Evolutionary conservation across 2,329 filamentous ascomycete genomes (phyloP).

Genomic region (Aspergillus alliaceus): DNA sequence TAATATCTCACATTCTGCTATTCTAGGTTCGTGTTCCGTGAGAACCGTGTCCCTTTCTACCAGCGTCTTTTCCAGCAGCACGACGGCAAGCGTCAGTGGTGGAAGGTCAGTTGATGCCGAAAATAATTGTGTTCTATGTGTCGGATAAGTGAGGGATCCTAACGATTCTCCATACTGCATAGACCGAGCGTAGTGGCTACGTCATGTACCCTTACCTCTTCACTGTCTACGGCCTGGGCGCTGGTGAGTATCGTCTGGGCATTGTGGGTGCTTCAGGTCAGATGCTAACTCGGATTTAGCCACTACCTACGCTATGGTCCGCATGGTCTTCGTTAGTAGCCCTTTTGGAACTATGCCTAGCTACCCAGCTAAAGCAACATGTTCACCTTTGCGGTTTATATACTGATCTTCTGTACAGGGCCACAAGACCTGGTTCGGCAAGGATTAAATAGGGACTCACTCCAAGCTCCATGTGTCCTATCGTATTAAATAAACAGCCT

Average conservation of each 20-base stretch:
- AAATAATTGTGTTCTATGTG: not conserved
- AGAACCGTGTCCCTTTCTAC: conserved; percentile 68
- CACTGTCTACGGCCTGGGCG: conserved; percentile 49
- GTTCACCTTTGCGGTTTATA: not conserved
- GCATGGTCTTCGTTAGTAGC: conserved; percentile 44
- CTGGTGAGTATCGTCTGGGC: conserved; percentile 41
- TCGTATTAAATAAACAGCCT: conserved; percentile 14
- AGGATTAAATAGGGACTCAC: conserved; percentile 28
- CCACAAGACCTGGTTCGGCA: conserved; percentile 63
- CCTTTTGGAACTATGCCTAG: not conserved
- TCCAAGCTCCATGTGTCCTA: conserved; percentile 7
- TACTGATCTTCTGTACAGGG: conserved; percentile 44
- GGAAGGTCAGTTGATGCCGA: conserved; percentile 57
- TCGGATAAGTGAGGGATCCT: not conserved
- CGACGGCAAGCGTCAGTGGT: conserved; percentile 67
- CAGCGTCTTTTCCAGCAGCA: conserved; percentile 66
- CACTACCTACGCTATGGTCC: conserved; percentile 45
- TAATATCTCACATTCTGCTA: conserved; percentile 15
- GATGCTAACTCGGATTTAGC: conserved; percentile 23
- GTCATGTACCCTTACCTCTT: conserved; percentile 63
- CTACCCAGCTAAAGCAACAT: not conserved
- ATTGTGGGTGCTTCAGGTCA: conserved; percentile 1
- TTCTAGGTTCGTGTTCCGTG: conserved; percentile 57
- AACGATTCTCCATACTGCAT: conserved; percentile 1
- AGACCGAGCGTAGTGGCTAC: conserved; percentile 57